These are phyloP conservation scores for Sphagnurus paluster DNA, from an alignment of 1,284 basidiomycete species.

Conservation along the genomic window DNA sequence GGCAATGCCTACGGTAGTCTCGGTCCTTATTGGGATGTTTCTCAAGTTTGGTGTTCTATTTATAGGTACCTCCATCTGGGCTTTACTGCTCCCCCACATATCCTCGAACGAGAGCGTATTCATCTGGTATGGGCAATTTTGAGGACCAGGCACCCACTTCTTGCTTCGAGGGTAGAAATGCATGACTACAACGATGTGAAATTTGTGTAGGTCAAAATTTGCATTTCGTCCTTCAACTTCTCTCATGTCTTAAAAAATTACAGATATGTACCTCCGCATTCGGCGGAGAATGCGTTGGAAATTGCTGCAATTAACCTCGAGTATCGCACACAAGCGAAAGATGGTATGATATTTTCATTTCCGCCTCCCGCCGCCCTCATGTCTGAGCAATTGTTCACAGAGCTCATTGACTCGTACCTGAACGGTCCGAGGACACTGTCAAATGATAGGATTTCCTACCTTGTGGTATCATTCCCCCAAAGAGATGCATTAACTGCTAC, in stretches of 20 bases:
- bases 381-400: slow-evolving; percentile 21
- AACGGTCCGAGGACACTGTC: slow-evolving; percentile 76
- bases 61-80: slow-evolving; percentile 71
- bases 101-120: slow-evolving; percentile 49
- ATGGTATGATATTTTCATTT: slow-evolving; percentile 39
- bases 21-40: background rate
- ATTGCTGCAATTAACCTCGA: slow-evolving; percentile 52
- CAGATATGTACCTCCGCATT: slow-evolving; percentile 51
- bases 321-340: slow-evolving; percentile 50
- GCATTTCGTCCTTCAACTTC: background rate
- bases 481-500: background rate
- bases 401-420: slow-evolving; percentile 65
- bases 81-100: slow-evolving; percentile 46
- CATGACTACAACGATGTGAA: slow-evolving; percentile 60
- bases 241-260: slow-evolving; percentile 2
- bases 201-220: slow-evolving; percentile 54
- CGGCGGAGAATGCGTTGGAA: slow-evolving; percentile 43
- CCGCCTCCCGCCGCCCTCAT: background rate
- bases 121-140: slow-evolving; percentile 68
- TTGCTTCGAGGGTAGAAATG: slow-evolving; percentile 62
- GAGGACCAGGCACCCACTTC: slow-evolving; percentile 63
- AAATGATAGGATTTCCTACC: slow-evolving; percentile 66
- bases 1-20: slow-evolving; percentile 16
- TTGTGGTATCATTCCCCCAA: slow-evolving; percentile 52
- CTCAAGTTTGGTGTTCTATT: slow-evolving; percentile 2